These are phyloP conservation scores for Claviceps sp. DNA, from an alignment of 2,329 filamentous ascomycete species.

Conservation along the genomic window DNA sequence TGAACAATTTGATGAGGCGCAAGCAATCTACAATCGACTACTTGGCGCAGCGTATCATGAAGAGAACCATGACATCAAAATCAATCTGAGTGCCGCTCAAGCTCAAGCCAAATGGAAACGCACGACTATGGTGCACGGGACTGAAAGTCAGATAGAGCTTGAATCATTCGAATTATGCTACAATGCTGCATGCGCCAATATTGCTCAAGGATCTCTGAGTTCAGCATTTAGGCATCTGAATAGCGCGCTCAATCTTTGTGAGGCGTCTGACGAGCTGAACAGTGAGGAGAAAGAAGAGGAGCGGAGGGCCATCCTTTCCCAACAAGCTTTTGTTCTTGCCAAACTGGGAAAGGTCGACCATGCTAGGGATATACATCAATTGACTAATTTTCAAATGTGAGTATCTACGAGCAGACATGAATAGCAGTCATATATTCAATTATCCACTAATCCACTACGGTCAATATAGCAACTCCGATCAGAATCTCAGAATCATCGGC, in stretches of 20 bases:
- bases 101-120: constrained; percentile 63
- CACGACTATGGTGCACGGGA: constrained; percentile 26
- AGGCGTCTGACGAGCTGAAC: constrained; percentile 56
- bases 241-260: constrained; percentile 57
- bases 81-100: constrained; percentile 60
- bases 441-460: constrained; percentile 14
- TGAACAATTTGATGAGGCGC: constrained; percentile 58
- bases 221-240: constrained; percentile 55
- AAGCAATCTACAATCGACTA: constrained; percentile 48
- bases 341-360: constrained; percentile 53
- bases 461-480: constrained; percentile 45
- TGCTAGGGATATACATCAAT: constrained; percentile 47
- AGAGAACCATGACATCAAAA: constrained; percentile 61
- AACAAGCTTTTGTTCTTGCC: constrained; percentile 60
- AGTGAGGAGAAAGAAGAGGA: constrained; percentile 65
- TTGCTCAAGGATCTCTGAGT: constrained; percentile 54
- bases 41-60: constrained; percentile 32
- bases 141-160: constrained; percentile 42
- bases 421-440: background rate
- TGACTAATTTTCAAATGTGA: constrained; percentile 49
- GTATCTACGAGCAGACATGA: constrained; percentile 15
- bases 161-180: constrained; percentile 73
- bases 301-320: constrained; percentile 60
- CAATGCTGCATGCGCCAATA: constrained; percentile 62
- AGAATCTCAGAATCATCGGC: constrained; percentile 51